phyloP scores from a whole-genome alignment of 108 stramenopile species.

The Discostella pseudostelligera region DNA sequence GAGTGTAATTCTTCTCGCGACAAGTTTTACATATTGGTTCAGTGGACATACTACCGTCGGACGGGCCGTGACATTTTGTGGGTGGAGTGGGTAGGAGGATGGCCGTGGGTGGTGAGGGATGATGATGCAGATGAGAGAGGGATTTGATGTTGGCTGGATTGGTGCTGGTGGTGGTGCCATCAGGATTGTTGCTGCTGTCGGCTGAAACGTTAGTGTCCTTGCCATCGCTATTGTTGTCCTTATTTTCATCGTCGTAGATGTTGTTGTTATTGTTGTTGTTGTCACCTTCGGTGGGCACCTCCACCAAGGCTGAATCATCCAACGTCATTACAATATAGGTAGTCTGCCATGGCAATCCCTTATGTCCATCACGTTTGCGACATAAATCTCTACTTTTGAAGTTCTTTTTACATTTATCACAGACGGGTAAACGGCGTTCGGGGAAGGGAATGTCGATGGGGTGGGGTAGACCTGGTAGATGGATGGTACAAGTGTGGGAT shows the following conservation, averaged over 20 bases:
- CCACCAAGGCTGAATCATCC: slow-evolving; percentile 45
- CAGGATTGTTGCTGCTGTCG: too few relatives aligned
- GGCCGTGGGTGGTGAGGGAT: slow-evolving; percentile 1
- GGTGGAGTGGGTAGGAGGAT: slow-evolving; percentile 22
- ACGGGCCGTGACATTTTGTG: slow-evolving; percentile 27
- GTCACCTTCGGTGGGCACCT: too few relatives aligned
- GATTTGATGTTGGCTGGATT: too few relatives aligned
- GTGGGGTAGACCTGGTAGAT: slow-evolving; percentile 75
- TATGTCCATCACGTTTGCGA: slow-evolving; percentile 75
- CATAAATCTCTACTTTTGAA: slow-evolving; percentile 83
- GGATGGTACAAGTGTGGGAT: slow-evolving; percentile 24
- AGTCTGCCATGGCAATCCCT: slow-evolving; percentile 71
- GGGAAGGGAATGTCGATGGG: slow-evolving; percentile 80
- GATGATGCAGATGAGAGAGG: too few relatives aligned
- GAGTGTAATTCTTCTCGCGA: slow-evolving; percentile 49
- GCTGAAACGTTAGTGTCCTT: too few relatives aligned
- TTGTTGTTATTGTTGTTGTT: too few relatives aligned
- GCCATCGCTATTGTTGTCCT: too few relatives aligned
- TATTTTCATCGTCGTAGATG: too few relatives aligned
- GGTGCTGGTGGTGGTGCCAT: too few relatives aligned
- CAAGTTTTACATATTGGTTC: slow-evolving; percentile 46
- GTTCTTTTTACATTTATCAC: slow-evolving; percentile 86
- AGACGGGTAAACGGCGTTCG: slow-evolving; percentile 75
- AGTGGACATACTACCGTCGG: slow-evolving; percentile 26
- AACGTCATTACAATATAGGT: slow-evolving; percentile 80